A percentile compares a stretch with the other conserved stretches of the same genome.
phyloP scores from a whole-genome alignment of 768 basidiomycete species.

The Boletus fagicola region DNA sequence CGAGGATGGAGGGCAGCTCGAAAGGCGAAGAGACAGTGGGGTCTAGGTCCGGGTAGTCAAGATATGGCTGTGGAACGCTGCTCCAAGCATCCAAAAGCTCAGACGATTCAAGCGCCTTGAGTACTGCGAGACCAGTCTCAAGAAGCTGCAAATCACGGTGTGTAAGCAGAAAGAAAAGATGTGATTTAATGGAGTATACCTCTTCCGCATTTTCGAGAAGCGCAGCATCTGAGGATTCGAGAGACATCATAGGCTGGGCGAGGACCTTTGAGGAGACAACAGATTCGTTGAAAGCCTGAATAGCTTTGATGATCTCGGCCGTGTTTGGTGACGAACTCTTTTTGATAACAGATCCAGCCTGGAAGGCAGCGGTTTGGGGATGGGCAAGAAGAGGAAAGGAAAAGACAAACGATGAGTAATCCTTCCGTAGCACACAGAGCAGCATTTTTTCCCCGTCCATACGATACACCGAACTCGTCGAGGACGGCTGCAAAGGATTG shows the following conservation, averaged over 20 bases:
- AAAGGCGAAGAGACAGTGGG: conserved; percentile 46
- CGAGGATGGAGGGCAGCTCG: conserved; percentile 73
- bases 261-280: conserved; percentile 57
- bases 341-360: conserved; percentile 73
- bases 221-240: conserved; percentile 43
- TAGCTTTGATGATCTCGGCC: conserved; percentile 64
- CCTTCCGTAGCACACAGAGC: conserved; percentile 82
- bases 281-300: conserved; percentile 70
- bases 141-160: conserved; percentile 51
- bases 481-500: conserved; percentile 83
- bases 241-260: conserved; percentile 57
- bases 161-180: background rate
- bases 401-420: conserved; percentile 58
- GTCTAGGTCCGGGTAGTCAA: conserved; percentile 45
- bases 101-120: conserved; percentile 59
- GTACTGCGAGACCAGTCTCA: conserved; percentile 63
- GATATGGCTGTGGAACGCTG: conserved; percentile 67
- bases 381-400: background rate
- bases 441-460: conserved; percentile 78
- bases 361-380: background rate
- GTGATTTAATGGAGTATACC: conserved; percentile 36
- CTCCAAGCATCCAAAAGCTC: conserved; percentile 56
- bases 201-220: conserved; percentile 57
- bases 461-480: conserved; percentile 86
- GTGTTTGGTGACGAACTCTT: conserved; percentile 57